phyloP scores from a whole-genome alignment of 2,329 filamentous ascomycete genomes.

The Aspergillus ustus region DNA sequence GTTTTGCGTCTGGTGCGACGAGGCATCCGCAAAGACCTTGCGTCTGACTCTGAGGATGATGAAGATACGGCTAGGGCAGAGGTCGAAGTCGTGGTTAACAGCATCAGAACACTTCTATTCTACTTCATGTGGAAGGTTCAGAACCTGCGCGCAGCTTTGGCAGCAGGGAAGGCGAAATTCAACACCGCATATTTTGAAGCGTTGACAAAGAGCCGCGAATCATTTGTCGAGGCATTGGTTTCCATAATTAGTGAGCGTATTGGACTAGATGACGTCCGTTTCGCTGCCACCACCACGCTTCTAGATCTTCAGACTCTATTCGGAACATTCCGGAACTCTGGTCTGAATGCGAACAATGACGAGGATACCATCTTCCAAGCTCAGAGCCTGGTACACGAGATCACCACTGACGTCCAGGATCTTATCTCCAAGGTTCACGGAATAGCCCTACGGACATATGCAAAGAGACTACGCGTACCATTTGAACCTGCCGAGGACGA shows the following conservation, averaged over 20 bases:
- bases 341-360: slow-evolving; percentile 43
- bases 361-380: slow-evolving; percentile 59
- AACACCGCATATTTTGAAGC: slow-evolving; percentile 68
- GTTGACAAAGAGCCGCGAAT: slow-evolving; percentile 65
- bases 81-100: slow-evolving; percentile 75
- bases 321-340: slow-evolving; percentile 66
- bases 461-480: slow-evolving; percentile 63
- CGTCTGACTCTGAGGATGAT: slow-evolving; percentile 51
- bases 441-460: slow-evolving; percentile 74
- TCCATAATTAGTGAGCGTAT: slow-evolving; percentile 55
- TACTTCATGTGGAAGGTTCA: slow-evolving; percentile 96
- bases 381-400: slow-evolving; percentile 68
- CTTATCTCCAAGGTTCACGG: slow-evolving; percentile 79
- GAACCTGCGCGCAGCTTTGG: slow-evolving; percentile 60
- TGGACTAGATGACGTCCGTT: slow-evolving; percentile 73
- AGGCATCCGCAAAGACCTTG: slow-evolving; percentile 61
- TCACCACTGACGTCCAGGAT: slow-evolving; percentile 65
- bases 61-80: slow-evolving; percentile 76
- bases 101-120: slow-evolving; percentile 77
- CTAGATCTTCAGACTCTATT: slow-evolving; percentile 85
- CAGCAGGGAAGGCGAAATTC: slow-evolving; percentile 60
- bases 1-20: slow-evolving; percentile 75
- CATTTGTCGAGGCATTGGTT: slow-evolving; percentile 55
- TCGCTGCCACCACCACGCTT: slow-evolving; percentile 74
- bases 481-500: slow-evolving; percentile 67